phyloP scores from a whole-genome alignment of 352 stramenopile species.

The Pythium aphanidermatum region DNA sequence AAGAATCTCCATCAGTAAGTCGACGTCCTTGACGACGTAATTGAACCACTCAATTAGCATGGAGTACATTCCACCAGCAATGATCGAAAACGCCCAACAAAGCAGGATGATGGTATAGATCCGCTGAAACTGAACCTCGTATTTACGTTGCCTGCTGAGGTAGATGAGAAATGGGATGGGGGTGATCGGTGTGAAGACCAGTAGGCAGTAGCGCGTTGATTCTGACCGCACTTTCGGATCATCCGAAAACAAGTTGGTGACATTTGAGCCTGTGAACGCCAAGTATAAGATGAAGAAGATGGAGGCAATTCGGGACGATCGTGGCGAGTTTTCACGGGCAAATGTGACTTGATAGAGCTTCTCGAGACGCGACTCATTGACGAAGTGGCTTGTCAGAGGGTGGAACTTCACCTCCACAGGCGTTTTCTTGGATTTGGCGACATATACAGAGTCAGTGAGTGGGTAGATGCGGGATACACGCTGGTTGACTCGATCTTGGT shows the following conservation, averaged over 20 bases:
- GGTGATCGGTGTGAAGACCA: constrained; percentile 61
- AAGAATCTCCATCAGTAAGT: constrained; percentile 59
- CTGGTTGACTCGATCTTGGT: constrained; percentile 59
- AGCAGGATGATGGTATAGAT: constrained; percentile 62
- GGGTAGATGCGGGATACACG: constrained; percentile 71
- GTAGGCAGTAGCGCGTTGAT: constrained; percentile 53
- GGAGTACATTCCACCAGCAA: constrained; percentile 71
- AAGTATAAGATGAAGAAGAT: constrained; percentile 74
- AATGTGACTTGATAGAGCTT: constrained; percentile 80
- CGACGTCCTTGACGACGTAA: constrained; percentile 63
- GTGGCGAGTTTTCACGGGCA: constrained; percentile 66
- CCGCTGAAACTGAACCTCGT: constrained; percentile 67
- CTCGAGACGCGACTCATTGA: constrained; percentile 65
- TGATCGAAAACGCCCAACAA: constrained; percentile 71
- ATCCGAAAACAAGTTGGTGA: constrained; percentile 58
- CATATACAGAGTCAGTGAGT: constrained; percentile 60
- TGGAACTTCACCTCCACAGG: constrained; percentile 78
- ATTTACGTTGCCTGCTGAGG: constrained; percentile 47
- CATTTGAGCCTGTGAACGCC: constrained; percentile 63
- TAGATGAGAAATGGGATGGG: constrained; percentile 68
- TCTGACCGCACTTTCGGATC: constrained; percentile 45
- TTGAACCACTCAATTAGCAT: constrained; percentile 81
- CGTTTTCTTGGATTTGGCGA: constrained; percentile 66
- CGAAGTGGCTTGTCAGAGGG: constrained; percentile 58
- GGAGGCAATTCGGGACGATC: constrained; percentile 48